Evolutionary conservation across 1,284 basidiomycete species (phyloP).

Genomic region (Moniliella sp.): DNA sequence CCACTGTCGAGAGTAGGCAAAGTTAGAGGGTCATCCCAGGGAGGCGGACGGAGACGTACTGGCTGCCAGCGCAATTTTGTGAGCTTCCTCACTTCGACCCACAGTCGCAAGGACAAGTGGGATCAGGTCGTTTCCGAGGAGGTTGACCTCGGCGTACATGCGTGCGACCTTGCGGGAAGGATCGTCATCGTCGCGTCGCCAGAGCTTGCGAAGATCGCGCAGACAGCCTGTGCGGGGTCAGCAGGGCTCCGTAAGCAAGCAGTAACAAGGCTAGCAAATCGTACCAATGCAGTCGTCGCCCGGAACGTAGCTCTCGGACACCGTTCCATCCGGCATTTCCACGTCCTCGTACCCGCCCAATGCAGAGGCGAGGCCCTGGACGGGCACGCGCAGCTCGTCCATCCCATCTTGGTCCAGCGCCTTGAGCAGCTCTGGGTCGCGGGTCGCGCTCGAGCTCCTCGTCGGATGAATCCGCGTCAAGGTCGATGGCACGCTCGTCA

Average conservation of each 20-base stretch:
- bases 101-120: conserved; percentile 27
- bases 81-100: conserved; percentile 11
- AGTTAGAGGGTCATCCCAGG: neutral
- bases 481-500: conserved; percentile 15
- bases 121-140: conserved; percentile 25
- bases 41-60: conserved; percentile 2
- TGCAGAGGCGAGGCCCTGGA: conserved; percentile 22
- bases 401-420: conserved; percentile 10
- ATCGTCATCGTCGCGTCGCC: conserved; percentile 27
- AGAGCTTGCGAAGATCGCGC: conserved; percentile 24
- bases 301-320: conserved; percentile 10
- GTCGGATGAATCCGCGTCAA: conserved; percentile 8
- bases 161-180: conserved; percentile 20
- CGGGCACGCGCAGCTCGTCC: conserved; percentile 12
- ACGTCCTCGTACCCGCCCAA: conserved; percentile 27
- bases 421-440: conserved; percentile 2
- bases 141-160: conserved; percentile 23
- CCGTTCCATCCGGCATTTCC: conserved; percentile 4
- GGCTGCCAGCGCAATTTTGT: conserved; percentile 27
- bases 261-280: too few relatives aligned
- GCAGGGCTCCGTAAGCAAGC: neutral
- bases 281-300: conserved; percentile 23
- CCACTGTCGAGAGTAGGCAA: conserved; percentile 6
- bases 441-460: conserved; percentile 2
- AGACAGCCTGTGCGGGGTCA: conserved; percentile 10